phyloP scores from a whole-genome alignment of 2,329 filamentous ascomycete species.

The Scorias spongiosa region DNA sequence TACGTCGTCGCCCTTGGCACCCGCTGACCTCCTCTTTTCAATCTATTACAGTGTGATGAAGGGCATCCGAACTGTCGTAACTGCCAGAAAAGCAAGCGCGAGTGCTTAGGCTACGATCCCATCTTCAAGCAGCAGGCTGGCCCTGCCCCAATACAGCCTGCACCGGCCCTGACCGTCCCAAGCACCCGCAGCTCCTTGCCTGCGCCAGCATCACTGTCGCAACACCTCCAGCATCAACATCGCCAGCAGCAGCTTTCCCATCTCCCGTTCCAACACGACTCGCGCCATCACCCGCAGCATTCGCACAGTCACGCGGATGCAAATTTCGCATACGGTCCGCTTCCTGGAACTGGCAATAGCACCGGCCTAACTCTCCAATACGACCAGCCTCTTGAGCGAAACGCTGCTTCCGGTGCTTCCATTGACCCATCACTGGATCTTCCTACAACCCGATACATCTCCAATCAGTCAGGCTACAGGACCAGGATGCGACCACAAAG shows the following conservation, averaged over 20 bases:
- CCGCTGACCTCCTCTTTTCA: slow-evolving; percentile 2
- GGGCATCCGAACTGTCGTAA: slow-evolving; percentile 82
- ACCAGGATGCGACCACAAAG: slow-evolving; percentile 13
- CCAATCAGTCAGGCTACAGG: slow-evolving; percentile 8
- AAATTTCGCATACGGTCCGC: not conserved
- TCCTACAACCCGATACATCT: not conserved
- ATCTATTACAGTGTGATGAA: slow-evolving; percentile 68
- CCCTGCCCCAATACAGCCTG: slow-evolving; percentile 57
- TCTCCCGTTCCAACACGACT: slow-evolving; percentile 6
- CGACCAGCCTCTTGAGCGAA: not conserved
- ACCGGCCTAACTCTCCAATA: not conserved
- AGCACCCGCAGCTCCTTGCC: slow-evolving; percentile 9
- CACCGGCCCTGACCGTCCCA: slow-evolving; percentile 35
- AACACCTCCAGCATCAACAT: slow-evolving; percentile 26
- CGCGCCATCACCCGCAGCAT: slow-evolving; percentile 5
- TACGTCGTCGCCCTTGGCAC: not conserved
- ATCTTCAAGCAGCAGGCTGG: slow-evolving; percentile 64
- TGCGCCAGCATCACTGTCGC: slow-evolving; percentile 19
- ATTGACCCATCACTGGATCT: slow-evolving; percentile 4
- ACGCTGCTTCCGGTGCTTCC: not conserved
- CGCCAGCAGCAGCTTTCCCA: slow-evolving; percentile 10
- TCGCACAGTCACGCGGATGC: not conserved
- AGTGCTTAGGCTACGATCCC: slow-evolving; percentile 74
- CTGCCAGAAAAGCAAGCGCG: slow-evolving; percentile 76
- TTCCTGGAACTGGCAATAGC: not conserved